Evolutionary conservation across 2,329 filamentous ascomycete species (phyloP).

Genomic region (Diplocarpon rosae): DNA sequence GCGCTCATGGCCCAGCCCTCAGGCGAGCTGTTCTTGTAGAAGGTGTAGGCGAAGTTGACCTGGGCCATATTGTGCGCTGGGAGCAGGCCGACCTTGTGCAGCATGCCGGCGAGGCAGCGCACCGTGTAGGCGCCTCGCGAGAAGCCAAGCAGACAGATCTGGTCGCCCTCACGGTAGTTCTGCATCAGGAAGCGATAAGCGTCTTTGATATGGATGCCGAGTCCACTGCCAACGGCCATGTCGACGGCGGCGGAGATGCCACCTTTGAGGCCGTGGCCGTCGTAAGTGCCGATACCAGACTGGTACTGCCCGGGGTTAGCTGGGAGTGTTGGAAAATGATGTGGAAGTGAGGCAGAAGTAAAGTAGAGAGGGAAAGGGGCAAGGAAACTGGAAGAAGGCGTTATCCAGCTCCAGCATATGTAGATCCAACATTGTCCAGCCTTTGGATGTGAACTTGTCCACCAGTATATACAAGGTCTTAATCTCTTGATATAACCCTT

Average conservation of each 20-base stretch:
- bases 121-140: conserved; percentile 40
- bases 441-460: too few species aligned
- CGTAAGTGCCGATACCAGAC: conserved; percentile 36
- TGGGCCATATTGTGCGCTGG: conserved; percentile 48
- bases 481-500: too few species aligned
- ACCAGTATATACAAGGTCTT: too few species aligned
- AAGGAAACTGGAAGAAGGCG: too few species aligned
- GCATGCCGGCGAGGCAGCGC: conserved; percentile 35
- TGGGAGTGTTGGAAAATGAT: too few species aligned
- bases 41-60: conserved; percentile 33
- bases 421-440: too few species aligned
- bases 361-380: too few species aligned
- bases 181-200: conserved; percentile 37
- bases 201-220: conserved; percentile 32
- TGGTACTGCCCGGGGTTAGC: too few species aligned
- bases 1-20: conserved; percentile 31
- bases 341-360: too few species aligned
- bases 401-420: too few species aligned
- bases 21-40: conserved; percentile 32
- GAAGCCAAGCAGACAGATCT: conserved; percentile 39
- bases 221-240: conserved; percentile 33
- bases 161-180: conserved; percentile 36
- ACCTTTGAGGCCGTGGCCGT: conserved; percentile 29
- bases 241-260: conserved; percentile 30
- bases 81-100: conserved; percentile 33